A percentile compares a stretch with the other conserved stretches of the same genome.
These are phyloP conservation scores for Xanthoconium separans DNA, from an alignment of 1,284 basidiomycete species.

Conservation along the genomic window DNA sequence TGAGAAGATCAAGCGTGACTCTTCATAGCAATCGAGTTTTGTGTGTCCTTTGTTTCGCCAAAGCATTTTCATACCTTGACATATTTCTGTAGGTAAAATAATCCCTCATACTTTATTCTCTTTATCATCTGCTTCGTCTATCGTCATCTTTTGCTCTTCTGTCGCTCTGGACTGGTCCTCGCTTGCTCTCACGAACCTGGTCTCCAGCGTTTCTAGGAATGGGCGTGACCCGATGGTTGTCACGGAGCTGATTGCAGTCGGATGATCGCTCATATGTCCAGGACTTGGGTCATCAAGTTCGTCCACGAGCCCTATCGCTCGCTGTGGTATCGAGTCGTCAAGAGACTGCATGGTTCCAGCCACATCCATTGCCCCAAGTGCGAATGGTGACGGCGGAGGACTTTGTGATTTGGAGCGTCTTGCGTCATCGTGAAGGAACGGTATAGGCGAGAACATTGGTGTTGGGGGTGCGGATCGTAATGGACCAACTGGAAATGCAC, in stretches of 20 bases:
- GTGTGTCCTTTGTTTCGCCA: slow-evolving; percentile 4
- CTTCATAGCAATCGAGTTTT: slow-evolving; percentile 20
- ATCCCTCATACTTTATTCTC: slow-evolving; percentile 46
- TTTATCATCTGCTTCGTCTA: slow-evolving; percentile 59
- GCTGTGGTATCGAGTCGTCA: slow-evolving; percentile 41
- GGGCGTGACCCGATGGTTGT: slow-evolving; percentile 50
- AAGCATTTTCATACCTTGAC: background rate
- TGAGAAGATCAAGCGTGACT: slow-evolving; percentile 69
- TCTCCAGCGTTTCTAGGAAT: slow-evolving; percentile 56
- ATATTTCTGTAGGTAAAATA: background rate
- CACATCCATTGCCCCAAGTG: slow-evolving; percentile 41
- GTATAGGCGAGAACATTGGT: slow-evolving; percentile 81
- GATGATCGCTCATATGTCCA: slow-evolving; percentile 78
- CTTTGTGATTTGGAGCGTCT: slow-evolving; percentile 72
- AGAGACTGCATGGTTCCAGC: slow-evolving; percentile 28
- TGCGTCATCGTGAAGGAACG: slow-evolving; percentile 77
- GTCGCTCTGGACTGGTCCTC: slow-evolving; percentile 30
- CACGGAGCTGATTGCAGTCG: slow-evolving; percentile 65
- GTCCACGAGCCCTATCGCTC: slow-evolving; percentile 71
- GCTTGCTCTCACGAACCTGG: slow-evolving; percentile 62
- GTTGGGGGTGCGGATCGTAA: slow-evolving; percentile 61
- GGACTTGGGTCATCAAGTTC: slow-evolving; percentile 80
- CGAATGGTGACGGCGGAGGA: slow-evolving; percentile 71
- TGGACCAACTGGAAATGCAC: slow-evolving; percentile 43
- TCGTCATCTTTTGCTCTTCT: slow-evolving; percentile 32